phyloP scores from a whole-genome alignment of 176 grass and related monocot genomes.

The Olyra latifolia region DNA sequence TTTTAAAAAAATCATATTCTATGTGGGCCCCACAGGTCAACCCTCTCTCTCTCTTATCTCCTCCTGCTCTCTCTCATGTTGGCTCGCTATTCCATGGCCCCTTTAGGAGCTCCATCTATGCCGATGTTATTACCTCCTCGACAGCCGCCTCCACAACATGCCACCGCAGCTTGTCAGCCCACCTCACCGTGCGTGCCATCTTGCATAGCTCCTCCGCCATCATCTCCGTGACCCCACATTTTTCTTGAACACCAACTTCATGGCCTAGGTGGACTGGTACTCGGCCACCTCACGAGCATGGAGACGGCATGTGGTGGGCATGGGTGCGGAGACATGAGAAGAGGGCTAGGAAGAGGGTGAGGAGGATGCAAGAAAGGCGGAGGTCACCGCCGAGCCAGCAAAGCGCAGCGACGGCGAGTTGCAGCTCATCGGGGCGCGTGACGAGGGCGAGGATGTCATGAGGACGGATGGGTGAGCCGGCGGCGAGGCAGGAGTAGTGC shows the following conservation, averaged over 20 bases:
- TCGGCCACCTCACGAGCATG: slow-evolving; percentile 37
- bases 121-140: slow-evolving; percentile 43
- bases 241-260: slow-evolving; percentile 44
- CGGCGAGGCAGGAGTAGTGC: slow-evolving; percentile 45
- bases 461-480: slow-evolving; percentile 37
- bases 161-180: slow-evolving; percentile 59
- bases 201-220: slow-evolving; percentile 47
- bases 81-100: too few species aligned
- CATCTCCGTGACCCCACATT: slow-evolving; percentile 41
- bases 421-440: slow-evolving; percentile 18
- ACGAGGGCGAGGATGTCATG: neutral
- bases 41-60: too few species aligned
- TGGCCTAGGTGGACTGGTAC: slow-evolving; percentile 45
- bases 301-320: slow-evolving; percentile 37
- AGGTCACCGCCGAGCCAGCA: slow-evolving; percentile 36
- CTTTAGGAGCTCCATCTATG: slow-evolving; percentile 51
- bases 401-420: slow-evolving; percentile 26
- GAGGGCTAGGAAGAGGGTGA: slow-evolving; percentile 21
- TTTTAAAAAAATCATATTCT: too few species aligned
- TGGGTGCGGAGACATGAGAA: slow-evolving; percentile 27
- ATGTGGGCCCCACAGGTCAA: too few species aligned
- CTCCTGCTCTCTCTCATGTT: too few species aligned
- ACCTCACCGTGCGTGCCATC: slow-evolving; percentile 47
- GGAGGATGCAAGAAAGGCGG: slow-evolving; percentile 32
- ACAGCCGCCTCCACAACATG: slow-evolving; percentile 52